Conservation (phyloP, 306 rosid species). For the Heteromeles arbutifolia region DNA sequence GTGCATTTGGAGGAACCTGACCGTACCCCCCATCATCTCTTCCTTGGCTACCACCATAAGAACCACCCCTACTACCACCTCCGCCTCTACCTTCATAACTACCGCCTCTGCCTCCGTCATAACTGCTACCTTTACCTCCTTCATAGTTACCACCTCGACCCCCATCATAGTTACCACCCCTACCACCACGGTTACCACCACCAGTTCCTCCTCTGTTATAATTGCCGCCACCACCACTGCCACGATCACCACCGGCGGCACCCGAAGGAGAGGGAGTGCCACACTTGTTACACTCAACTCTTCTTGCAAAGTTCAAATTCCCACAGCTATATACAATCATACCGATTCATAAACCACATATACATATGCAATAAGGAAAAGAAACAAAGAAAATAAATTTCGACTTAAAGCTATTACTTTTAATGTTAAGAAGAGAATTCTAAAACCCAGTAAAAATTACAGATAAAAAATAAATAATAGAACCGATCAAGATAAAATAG, state of each 20-base stretch:
- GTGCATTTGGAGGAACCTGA: conserved; percentile 63
- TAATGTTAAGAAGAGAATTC: not conserved
- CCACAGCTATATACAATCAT: conserved; percentile 63
- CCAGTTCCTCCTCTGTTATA: conserved; percentile 44
- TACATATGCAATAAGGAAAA: not conserved
- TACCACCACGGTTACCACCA: conserved; percentile 25
- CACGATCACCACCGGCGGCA: conserved; percentile 33
- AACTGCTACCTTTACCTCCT: conserved; percentile 29
- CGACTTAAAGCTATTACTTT: not conserved
- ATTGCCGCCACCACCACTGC: conserved; percentile 32
- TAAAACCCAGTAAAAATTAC: not conserved
- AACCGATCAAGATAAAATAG: not conserved
- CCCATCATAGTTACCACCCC: conserved; percentile 39
- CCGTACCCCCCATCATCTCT: conserved; percentile 72
- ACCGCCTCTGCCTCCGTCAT: conserved; percentile 38
- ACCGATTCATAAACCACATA: conserved; percentile 15
- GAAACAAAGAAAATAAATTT: not conserved
- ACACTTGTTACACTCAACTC: conserved; percentile 94
- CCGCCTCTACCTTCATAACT: conserved; percentile 40
- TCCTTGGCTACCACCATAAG: conserved; percentile 43
- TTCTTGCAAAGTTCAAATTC: conserved; percentile 88
- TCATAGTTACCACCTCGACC: conserved; percentile 28
- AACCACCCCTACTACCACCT: conserved; percentile 68
- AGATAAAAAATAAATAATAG: not conserved
- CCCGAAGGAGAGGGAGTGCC: conserved; percentile 80